Evolutionary conservation across 2,329 filamentous ascomycete species (phyloP), one percentile per base, ranked within the genome.

Genomic region (Colletotrichum coccodes): DNA sequence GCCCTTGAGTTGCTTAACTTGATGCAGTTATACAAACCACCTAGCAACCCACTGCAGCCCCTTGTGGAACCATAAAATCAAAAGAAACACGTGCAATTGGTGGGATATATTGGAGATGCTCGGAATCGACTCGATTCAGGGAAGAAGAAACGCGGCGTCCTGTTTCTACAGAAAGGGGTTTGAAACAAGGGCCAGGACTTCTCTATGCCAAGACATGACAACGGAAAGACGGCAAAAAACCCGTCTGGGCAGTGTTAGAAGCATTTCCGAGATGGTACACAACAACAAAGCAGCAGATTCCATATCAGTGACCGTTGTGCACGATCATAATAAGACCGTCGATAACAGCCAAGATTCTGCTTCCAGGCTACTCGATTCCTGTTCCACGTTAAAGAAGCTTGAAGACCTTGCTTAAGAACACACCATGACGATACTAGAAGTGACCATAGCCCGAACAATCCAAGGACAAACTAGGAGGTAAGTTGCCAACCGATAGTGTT

Each of bases 1-100:
- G 64, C 50, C 59, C 64, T 47, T 44, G 52, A 36, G 11, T 21
- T 50, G 36, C 57, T 63, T 26, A 57, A 63, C 34, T 18, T 63
- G 64, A 32, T 59, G 59, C 64, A 58, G 5, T n/a, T 36, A 23
- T 16, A 16, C 7, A 44, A 42, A 38, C n/a, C 38, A 42, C 44
- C 50, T n/a, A 30, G 52, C 44, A 63, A 57, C 23, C 52, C 49
- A 52, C 59, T 16, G 3, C 2, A 46, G 14, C 59, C 60, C 64
- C 46, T 67, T 30, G 52, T 50, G 52, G 64, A 58, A 63, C 59
- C 57, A 47, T 34, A 49, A 49, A 50, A 5, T 38, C 14, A 52
- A 23, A 50, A 42, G 32, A 21, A 23, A 28, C 40, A 26, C 16
- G 34, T 34, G 42, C 42, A 44, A 57, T 63, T 67, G 64, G 64